Base-by-base conservation (phyloP, 345 rosid species). In the Cochlearia excelsa region DNA sequence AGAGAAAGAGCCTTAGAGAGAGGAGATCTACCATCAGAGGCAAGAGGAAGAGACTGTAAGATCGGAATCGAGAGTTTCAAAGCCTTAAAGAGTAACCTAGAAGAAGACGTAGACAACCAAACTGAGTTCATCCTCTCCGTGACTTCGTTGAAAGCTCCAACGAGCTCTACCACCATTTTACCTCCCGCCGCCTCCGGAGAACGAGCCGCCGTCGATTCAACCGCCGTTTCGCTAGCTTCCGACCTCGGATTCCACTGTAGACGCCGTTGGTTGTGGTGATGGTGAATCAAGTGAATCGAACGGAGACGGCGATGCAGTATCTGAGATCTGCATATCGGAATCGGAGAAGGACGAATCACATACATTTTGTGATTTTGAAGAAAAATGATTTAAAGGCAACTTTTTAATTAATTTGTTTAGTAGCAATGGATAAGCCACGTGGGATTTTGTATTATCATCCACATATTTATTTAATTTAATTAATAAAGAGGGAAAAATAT, bases 121-220 rank as follows among this genome's bases (percentile, higher is more conserved):
- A 92, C 62, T 51, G 83, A 84, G 48, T 79, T 86, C 85, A 88
- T 92, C 67, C 92, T 80, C 77, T 84, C 90, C 23, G 95, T 84
- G 1, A 88, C 81, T 77, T 86, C 79, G 46, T 88, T 92, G 77
- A 92, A 92, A 9, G 96, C 88, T 43, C 95, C 95, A 10, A 92
- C 95, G n/a, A 92, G 86, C 83, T 92, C 85, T 65, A 88, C 93
- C 73, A 92, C 96, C 96, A 86, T 86, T 88, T 84, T 86, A 44
- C 94, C 98, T 52, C 96, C 95, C 3, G 81, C 78, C 45, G 84
- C 84, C 61, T 83, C 89, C 75, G 74, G 76, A 53, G 77, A 81
- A 46, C 69, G 67, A 41, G 73, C 61, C 44, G 67, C 6, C 68
- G 67, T 4, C 68, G 74, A 34, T 62, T 57, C 60, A 45, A 30